Base-by-base conservation (phyloP, 2,329 filamentous ascomycete species). In the Ophiostoma triangulosporum region DNA sequence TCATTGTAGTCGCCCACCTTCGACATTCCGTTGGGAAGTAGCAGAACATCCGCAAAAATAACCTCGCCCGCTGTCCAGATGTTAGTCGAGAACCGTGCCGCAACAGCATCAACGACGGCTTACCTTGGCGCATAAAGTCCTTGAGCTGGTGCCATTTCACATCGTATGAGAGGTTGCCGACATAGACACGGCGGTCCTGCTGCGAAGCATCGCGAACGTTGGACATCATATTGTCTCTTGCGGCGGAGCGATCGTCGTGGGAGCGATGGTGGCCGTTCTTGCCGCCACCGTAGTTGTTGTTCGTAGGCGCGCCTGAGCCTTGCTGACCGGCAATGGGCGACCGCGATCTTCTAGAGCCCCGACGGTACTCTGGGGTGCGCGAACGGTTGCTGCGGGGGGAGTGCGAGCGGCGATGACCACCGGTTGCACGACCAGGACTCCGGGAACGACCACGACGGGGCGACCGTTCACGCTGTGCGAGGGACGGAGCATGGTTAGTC, bases 11-110 rank as follows among this genome's bases (percentile, higher is more conserved):
- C 83, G 89, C 88, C 88, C 90, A 97, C 91, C 91, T 98, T 98
- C 88, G 91, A 97, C 93, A 98, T 98, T 90, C 93, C 93, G 81
- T 98, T 98, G 68, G 93, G 93, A 84, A 98, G 89, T 73, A 95
- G 80, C 74, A 98, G 84, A 69, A 98, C 93, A 80, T 98, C 93
- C 77, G 93, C 93, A 76, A 95, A 98, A 76, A 97, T 83, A 71
- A 98, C 93, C 73, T 97, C 91, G 80, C 93, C 93, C 76, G 93
- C 93, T 97, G 73, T 66, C n/a, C n/a, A 53, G 54, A 60, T 59
- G 51, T 58, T 56, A 57, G 69, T 74, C 65, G n/a, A n/a, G n/a
- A n/a, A n/a, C n/a, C n/a, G n/a, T n/a, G n/a, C n/a, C n/a, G n/a
- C n/a, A n/a, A n/a, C n/a, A n/a, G n/a, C n/a, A n/a, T n/a, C n/a